A percentile compares a stretch with the other conserved stretches of the same genome.
Evolutionary conservation across 495 filamentous ascomycete species (phyloP).

Genomic region (Pseudevernia furfuracea): DNA sequence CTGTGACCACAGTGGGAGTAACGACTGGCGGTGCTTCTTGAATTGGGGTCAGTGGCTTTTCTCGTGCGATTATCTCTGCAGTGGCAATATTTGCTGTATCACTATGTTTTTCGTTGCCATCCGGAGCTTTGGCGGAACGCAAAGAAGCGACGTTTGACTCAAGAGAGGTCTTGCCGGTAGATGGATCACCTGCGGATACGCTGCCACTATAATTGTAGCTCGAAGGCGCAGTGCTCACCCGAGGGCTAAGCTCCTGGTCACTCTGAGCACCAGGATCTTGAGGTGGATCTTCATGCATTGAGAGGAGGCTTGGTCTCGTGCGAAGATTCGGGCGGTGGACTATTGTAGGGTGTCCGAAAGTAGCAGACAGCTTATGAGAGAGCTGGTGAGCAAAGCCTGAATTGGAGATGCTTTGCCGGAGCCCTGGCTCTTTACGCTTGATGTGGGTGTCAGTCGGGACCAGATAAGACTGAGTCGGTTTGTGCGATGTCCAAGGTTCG

Average conservation of each 20-base stretch:
- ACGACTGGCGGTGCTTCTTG: constrained; percentile 25
- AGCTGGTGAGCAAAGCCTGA: constrained; percentile 38
- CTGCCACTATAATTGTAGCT: constrained; percentile 33
- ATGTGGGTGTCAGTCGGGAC: not conserved
- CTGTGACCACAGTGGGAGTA: constrained; percentile 61
- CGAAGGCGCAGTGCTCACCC: constrained; percentile 38
- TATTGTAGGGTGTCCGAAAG: constrained; percentile 47
- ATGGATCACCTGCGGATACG: constrained; percentile 31
- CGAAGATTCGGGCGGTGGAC: constrained; percentile 44
- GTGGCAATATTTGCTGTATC: not conserved
- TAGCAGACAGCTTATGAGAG: constrained; percentile 42
- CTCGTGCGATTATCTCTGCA: constrained; percentile 6
- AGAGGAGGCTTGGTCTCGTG: constrained; percentile 37
- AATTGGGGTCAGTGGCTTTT: constrained; percentile 21
- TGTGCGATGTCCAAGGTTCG: not conserved
- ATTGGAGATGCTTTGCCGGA: constrained; percentile 20
- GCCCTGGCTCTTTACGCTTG: constrained; percentile 4
- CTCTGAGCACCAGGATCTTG: constrained; percentile 7
- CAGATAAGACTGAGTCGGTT: not conserved
- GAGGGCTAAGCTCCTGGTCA: constrained; percentile 30
- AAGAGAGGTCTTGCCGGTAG: constrained; percentile 36
- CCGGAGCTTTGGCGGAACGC: constrained; percentile 11
- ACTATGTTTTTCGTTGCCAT: constrained; percentile 2
- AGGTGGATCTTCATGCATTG: constrained; percentile 25
- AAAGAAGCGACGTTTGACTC: constrained; percentile 26